These are phyloP conservation scores for Waltiozyma sp. DNA, from an alignment of 1,139 yeast genomes.

Conservation along the genomic window DNA sequence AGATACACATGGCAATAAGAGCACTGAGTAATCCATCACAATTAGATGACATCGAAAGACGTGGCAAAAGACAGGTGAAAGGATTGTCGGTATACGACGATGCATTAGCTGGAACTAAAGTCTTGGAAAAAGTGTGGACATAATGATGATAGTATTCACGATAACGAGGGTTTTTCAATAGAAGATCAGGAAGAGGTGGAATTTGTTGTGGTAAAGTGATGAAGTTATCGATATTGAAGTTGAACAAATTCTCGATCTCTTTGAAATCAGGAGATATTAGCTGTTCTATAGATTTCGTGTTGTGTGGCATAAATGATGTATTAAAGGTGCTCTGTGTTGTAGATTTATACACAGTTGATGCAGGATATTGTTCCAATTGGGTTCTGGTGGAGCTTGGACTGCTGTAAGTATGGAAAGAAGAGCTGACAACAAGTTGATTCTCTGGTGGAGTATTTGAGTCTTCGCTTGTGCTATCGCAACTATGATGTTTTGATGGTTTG, in stretches of 20 bases:
- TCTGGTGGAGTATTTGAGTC: not conserved
- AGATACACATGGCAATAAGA: slow-evolving; percentile 57
- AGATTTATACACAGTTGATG: too few species aligned
- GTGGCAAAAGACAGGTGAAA: slow-evolving; percentile 52
- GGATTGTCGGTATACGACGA: slow-evolving; percentile 52
- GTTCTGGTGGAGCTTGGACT: not conserved
- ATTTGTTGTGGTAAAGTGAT: slow-evolving; percentile 7
- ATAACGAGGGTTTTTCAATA: slow-evolving; percentile 10
- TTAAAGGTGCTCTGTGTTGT: not conserved
- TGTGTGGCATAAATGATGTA: not conserved
- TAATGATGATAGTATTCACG: slow-evolving; percentile 45
- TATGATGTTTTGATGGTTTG: not conserved
- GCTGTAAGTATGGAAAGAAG: not conserved
- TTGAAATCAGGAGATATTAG: not conserved
- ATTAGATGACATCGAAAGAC: slow-evolving; percentile 53
- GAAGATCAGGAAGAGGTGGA: slow-evolving; percentile 11
- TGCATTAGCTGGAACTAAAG: slow-evolving; percentile 61
- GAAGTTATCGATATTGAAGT: slow-evolving; percentile 1
- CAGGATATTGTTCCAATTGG: too few species aligned
- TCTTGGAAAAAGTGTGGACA: slow-evolving; percentile 48
- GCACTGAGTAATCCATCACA: slow-evolving; percentile 45
- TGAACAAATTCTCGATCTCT: not conserved
- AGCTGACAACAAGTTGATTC: not conserved
- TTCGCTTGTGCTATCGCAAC: not conserved
- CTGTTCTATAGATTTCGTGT: not conserved